Evolutionary conservation across 495 filamentous ascomycete genomes (phyloP).

Genomic region (Elasticomyces elasticus): DNA sequence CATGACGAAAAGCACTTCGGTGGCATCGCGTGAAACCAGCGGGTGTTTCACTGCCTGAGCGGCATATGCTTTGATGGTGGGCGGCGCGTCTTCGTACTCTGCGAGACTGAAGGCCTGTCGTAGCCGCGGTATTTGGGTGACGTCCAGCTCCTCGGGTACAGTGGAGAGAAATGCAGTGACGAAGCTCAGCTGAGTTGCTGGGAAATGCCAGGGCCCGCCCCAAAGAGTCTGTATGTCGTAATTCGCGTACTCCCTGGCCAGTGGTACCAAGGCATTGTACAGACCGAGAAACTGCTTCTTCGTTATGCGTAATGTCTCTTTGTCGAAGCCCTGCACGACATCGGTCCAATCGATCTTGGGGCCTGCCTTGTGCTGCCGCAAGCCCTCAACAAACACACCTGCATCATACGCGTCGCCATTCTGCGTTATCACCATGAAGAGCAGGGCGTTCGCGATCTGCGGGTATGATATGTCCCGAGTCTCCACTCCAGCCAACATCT

Average conservation of each 20-base stretch:
- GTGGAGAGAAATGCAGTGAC: conserved; percentile 68
- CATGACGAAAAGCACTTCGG: conserved; percentile 49
- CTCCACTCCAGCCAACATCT: conserved; percentile 56
- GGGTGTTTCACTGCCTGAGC: conserved; percentile 72
- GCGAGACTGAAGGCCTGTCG: conserved; percentile 65
- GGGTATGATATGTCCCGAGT: conserved; percentile 65
- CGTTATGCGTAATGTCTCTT: conserved; percentile 62
- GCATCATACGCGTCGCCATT: conserved; percentile 58
- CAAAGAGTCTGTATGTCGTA: conserved; percentile 77
- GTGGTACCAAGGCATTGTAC: conserved; percentile 61
- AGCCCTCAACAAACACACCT: conserved; percentile 58
- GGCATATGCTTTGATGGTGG: conserved; percentile 58
- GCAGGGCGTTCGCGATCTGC: conserved; percentile 69
- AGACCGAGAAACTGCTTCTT: conserved; percentile 69
- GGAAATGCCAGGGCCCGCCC: conserved; percentile 82
- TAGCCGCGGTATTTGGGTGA: conserved; percentile 68
- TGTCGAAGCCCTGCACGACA: conserved; percentile 75
- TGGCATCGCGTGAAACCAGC: conserved; percentile 76
- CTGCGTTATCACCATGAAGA: conserved; percentile 69
- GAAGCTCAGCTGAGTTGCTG: conserved; percentile 81
- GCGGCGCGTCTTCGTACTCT: conserved; percentile 63
- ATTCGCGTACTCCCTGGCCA: conserved; percentile 50
- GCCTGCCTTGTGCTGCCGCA: conserved; percentile 45
- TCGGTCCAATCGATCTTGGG: conserved; percentile 68
- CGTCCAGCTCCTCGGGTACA: conserved; percentile 63